A percentile compares a stretch with the other conserved stretches of the same genome.
These are phyloP conservation scores for Discostella pseudostelligera DNA, from an alignment of 108 stramenopile genomes.

Conservation along the genomic window DNA sequence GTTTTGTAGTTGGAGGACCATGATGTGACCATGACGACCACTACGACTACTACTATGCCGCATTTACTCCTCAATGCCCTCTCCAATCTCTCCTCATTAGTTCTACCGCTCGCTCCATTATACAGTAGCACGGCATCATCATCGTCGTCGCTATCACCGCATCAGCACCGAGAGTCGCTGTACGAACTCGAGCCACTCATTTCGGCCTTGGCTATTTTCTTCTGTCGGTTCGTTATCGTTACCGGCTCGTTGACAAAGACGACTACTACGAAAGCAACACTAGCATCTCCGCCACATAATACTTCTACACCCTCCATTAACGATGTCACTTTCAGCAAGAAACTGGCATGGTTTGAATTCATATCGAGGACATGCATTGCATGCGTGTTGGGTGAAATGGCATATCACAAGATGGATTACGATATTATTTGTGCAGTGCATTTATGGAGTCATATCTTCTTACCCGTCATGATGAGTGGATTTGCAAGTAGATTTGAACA, in stretches of 20 bases:
- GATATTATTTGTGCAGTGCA: conserved; percentile 67
- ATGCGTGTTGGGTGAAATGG: conserved; percentile 54
- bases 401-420: conserved; percentile 57
- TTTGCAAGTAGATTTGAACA: conserved; percentile 6
- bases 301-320: neutral
- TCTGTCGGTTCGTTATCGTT: conserved; percentile 71
- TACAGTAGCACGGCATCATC: conserved; percentile 9
- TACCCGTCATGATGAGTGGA: conserved; percentile 41
- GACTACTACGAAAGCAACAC: no score
- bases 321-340: neutral
- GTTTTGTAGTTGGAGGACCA: no score
- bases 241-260: conserved; percentile 38
- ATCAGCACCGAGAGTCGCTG: neutral
- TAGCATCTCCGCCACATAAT: conserved; percentile 1
- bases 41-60: neutral
- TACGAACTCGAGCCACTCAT: conserved; percentile 53
- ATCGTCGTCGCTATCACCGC: neutral
- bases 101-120: conserved; percentile 25
- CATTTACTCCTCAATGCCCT: neutral
- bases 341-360: conserved; percentile 4
- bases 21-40: neutral
- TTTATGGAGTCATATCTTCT: conserved; percentile 61
- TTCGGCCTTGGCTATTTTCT: conserved; percentile 58
- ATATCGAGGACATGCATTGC: conserved; percentile 47
- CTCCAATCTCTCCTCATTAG: conserved; percentile 10